These are phyloP conservation scores for Onygena corvina DNA, from an alignment of 2,329 filamentous ascomycete genomes.

Conservation along the genomic window DNA sequence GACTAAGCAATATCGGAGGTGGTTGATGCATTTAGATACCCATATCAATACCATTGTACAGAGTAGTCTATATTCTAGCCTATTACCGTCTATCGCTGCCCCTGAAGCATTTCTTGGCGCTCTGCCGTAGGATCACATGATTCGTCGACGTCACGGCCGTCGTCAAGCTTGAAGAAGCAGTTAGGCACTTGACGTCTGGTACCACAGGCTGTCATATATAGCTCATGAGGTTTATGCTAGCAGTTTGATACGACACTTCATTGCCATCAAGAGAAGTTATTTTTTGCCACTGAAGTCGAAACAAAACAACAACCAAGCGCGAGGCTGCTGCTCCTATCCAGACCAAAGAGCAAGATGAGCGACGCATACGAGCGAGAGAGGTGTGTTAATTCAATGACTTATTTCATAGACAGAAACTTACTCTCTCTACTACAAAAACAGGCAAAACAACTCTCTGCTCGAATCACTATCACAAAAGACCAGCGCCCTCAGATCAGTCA, in stretches of 20 bases:
- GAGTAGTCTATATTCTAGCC: not conserved
- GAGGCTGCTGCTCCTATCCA: too few species aligned
- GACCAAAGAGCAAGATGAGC: constrained; percentile 42
- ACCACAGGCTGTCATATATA: not conserved
- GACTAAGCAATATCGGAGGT: not conserved
- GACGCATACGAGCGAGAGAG: constrained; percentile 66
- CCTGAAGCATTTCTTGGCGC: not conserved
- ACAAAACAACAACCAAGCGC: too few species aligned
- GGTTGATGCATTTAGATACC: constrained; percentile 7
- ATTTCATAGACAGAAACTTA: too few species aligned
- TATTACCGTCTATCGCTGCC: not conserved
- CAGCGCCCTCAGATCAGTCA: constrained; percentile 80
- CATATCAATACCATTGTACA: constrained; percentile 3
- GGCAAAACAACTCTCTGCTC: constrained; percentile 87
- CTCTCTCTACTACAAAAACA: not conserved
- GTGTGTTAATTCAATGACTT: constrained; percentile 33
- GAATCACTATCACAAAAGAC: constrained; percentile 86
- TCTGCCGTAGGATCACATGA: not conserved
- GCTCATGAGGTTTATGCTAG: too few species aligned
- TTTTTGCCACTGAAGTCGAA: too few species aligned
- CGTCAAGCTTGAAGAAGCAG: not conserved
- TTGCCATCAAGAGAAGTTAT: too few species aligned
- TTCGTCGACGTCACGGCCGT: not conserved
- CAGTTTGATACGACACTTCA: too few species aligned
- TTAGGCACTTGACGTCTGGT: too few species aligned